Evolutionary conservation across 495 filamentous ascomycete genomes (phyloP).

Genomic region (Hyaloscypha bicolor): DNA sequence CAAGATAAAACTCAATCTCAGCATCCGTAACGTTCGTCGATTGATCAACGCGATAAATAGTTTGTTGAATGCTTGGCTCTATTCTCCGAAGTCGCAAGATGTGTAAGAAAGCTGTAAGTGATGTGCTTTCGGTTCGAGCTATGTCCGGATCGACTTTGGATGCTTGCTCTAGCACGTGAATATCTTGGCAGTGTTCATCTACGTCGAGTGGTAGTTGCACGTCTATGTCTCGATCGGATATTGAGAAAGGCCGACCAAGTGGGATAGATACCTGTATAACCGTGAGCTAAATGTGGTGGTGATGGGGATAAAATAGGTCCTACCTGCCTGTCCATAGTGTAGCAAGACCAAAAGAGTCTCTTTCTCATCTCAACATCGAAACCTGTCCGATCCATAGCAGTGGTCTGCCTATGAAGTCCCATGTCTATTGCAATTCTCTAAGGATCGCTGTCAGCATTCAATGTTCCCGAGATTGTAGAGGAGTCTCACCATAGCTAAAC

Average conservation of each 20-base stretch:
- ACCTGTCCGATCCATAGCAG: background rate
- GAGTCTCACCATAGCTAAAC: constrained; percentile 40
- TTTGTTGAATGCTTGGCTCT: constrained; percentile 17
- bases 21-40: background rate
- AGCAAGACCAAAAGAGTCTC: constrained; percentile 17
- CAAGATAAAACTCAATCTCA: constrained; percentile 9
- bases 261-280: constrained; percentile 2
- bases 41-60: constrained; percentile 14
- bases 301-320: no score
- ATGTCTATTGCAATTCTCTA: constrained; percentile 54
- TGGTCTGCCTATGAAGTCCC: constrained; percentile 41
- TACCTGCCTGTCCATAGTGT: constrained; percentile 11
- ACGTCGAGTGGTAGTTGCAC: constrained; percentile 9
- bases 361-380: constrained; percentile 15
- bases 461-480: no score
- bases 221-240: constrained; percentile 16
- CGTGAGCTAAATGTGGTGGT: no score
- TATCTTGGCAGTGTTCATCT: constrained; percentile 4
- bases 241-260: constrained; percentile 16
- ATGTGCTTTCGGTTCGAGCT: background rate
- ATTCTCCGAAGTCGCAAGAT: constrained; percentile 11
- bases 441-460: no score
- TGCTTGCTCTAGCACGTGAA: constrained; percentile 11
- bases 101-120: constrained; percentile 11
- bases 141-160: constrained; percentile 6